phyloP scores from a whole-genome alignment of 75 land plant genomes.

The Pinus tabuliformis region DNA sequence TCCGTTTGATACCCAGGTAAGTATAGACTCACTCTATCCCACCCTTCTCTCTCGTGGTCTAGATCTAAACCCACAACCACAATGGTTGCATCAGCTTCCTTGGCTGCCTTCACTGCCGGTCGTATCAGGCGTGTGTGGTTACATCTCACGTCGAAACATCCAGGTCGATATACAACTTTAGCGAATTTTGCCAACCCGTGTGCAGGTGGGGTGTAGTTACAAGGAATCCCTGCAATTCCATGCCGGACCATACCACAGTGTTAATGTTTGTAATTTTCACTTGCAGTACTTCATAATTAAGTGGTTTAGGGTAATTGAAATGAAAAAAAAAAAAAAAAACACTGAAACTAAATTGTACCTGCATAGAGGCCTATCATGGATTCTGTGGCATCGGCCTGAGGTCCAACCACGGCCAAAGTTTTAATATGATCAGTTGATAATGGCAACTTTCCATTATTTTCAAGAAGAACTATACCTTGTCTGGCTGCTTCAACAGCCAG shows the following conservation, averaged over 20 bases:
- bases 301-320: too few relatives aligned
- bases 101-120: slow-evolving; percentile 28
- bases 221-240: slow-evolving; percentile 34
- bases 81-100: slow-evolving; percentile 31
- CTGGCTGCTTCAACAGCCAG: slow-evolving; percentile 55
- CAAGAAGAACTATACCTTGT: slow-evolving; percentile 50
- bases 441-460: slow-evolving; percentile 10
- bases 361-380: slow-evolving; percentile 57
- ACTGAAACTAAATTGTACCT: slow-evolving; percentile 13
- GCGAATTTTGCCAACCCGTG: slow-evolving; percentile 13
- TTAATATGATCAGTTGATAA: not conserved
- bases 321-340: too few relatives aligned
- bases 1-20: slow-evolving; percentile 51
- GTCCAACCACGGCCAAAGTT: slow-evolving; percentile 45
- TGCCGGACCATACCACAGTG: not conserved
- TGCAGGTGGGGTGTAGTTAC: slow-evolving; percentile 25
- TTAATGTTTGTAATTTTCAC: not conserved
- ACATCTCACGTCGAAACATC: slow-evolving; percentile 27
- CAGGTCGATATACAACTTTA: slow-evolving; percentile 14
- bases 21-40: slow-evolving; percentile 22
- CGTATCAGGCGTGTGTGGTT: not conserved
- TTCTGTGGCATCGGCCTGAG: slow-evolving; percentile 41
- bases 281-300: too few relatives aligned
- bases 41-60: slow-evolving; percentile 31
- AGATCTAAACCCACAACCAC: slow-evolving; percentile 35